These are phyloP conservation scores for Saturnispora besseyi DNA, from an alignment of 805 yeast species.

Conservation along the genomic window DNA sequence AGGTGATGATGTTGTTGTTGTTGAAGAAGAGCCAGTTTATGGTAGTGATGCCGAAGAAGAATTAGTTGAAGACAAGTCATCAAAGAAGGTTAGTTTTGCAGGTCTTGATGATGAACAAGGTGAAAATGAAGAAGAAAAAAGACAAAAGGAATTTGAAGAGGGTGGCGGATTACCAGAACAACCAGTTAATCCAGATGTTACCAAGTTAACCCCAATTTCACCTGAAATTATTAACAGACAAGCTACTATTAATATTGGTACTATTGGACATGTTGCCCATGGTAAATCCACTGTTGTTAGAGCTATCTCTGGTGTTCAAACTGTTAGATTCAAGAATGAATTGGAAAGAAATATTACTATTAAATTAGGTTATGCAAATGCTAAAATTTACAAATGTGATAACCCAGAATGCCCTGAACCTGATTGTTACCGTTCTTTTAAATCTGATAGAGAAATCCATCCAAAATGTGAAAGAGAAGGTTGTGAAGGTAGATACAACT, in stretches of 20 bases:
- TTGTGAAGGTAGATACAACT: conserved; percentile 78
- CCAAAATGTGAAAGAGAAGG: conserved; percentile 89
- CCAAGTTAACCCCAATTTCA: conserved; percentile 73
- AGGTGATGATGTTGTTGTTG: conserved; percentile 28
- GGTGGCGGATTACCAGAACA: conserved; percentile 99
- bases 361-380: conserved; percentile 97
- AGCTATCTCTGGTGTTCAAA: conserved; percentile 97
- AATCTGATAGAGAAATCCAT: conserved; percentile 87
- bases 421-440: conserved; percentile 88
- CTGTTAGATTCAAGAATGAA: conserved; percentile 98
- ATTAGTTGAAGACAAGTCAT: conserved; percentile 30
- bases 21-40: conserved; percentile 27
- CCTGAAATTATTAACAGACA: conserved; percentile 97
- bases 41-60: conserved; percentile 34
- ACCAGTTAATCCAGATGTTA: conserved; percentile 81
- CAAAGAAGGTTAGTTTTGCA: conserved; percentile 80
- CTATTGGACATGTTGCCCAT: conserved; percentile 98
- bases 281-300: conserved; percentile 98
- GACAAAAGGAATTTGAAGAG: conserved; percentile 83
- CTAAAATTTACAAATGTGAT: conserved; percentile 91
- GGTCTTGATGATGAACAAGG: conserved; percentile 54
- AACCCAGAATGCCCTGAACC: conserved; percentile 85
- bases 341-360: conserved; percentile 98
- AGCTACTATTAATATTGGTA: conserved; percentile 98
- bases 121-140: conserved; percentile 60